These are phyloP conservation scores for Rhynchospora pubera DNA, from an alignment of 176 grass and related monocot genomes.

Conservation along the genomic window DNA sequence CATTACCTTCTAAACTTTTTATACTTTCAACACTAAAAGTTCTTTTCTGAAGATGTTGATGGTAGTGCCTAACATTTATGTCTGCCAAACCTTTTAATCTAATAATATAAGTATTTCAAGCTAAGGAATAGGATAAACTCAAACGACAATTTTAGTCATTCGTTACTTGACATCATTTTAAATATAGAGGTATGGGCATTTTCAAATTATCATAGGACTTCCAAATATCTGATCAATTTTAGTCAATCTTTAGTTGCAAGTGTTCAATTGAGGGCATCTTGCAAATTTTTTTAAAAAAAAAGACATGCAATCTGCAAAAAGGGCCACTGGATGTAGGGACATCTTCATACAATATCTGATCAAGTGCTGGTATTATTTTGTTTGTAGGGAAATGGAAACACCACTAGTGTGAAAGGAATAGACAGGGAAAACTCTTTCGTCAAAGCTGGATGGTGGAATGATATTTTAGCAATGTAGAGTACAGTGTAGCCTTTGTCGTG, in stretches of 20 bases:
- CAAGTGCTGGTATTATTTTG: background rate
- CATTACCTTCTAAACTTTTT: background rate
- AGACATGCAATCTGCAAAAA: background rate
- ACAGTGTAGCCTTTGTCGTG: background rate
- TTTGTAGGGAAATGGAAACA: constrained; percentile 21
- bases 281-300: background rate
- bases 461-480: constrained; percentile 18
- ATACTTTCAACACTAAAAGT: background rate
- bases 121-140: background rate
- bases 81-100: background rate
- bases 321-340: no score
- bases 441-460: constrained; percentile 24
- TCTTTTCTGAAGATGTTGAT: background rate
- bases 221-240: background rate
- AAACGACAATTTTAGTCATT: background rate
- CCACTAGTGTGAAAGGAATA: constrained; percentile 3
- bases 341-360: constrained; percentile 3
- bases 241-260: background rate
- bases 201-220: background rate
- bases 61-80: background rate
- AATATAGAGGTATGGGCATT: background rate
- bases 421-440: constrained; percentile 16
- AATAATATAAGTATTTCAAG: background rate
- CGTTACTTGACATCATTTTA: background rate
- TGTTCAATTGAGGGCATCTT: background rate